Conservation (phyloP, 2,329 filamentous ascomycete species). For the Blastomyces parvus region DNA sequence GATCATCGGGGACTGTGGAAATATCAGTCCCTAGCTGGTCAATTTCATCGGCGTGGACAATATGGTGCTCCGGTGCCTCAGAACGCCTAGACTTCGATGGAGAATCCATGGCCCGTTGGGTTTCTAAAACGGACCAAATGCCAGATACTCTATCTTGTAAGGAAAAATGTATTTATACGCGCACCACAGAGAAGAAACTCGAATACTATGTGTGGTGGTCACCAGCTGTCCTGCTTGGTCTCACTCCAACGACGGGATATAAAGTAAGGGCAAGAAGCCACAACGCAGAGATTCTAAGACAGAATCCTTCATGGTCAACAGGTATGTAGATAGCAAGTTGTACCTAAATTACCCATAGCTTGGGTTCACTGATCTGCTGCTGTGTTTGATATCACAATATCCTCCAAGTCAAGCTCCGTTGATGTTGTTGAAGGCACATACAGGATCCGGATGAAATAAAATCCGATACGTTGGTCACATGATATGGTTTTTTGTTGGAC, state of each 20-base stretch:
- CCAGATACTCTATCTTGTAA: background rate
- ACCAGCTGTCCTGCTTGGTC: background rate
- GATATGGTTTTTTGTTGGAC: background rate
- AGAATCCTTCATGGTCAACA: constrained; percentile 2
- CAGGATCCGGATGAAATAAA: background rate
- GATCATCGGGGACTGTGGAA: constrained; percentile 35
- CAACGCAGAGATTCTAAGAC: background rate
- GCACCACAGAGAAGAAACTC: background rate
- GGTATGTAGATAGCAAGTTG: background rate
- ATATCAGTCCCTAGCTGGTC: constrained; percentile 42
- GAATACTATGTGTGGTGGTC: background rate
- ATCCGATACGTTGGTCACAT: background rate
- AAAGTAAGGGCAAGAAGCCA: background rate
- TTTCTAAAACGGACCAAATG: background rate
- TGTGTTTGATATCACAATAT: background rate
- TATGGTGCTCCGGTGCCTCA: constrained; percentile 28
- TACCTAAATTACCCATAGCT: background rate
- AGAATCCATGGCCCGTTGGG: background rate
- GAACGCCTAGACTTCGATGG: constrained; percentile 7
- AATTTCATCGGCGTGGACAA: constrained; percentile 43
- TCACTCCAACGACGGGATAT: background rate
- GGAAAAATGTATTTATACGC: background rate
- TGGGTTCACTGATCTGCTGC: background rate
- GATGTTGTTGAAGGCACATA: background rate
- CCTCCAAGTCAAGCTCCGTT: background rate